Percentiles rank a stretch among this genome's conserved stretches.
Conservation (phyloP, 257 asterid genomes). For the Ligustrum vulgare region DNA sequence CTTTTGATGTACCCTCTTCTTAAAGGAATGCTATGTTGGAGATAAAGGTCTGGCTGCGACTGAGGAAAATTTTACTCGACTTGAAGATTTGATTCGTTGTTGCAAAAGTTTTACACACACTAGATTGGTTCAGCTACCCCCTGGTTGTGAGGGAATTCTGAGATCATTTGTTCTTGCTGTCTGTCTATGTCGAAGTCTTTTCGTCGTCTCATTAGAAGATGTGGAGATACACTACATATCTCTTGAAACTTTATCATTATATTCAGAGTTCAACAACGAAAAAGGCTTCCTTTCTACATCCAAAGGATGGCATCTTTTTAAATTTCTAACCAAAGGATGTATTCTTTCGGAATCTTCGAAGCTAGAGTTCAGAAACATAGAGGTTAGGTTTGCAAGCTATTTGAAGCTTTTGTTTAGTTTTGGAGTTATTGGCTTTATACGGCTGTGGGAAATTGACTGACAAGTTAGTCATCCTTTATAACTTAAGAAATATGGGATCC, state of each 20-base stretch:
- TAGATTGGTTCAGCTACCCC: slow-evolving; percentile 59
- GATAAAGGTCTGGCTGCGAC: slow-evolving; percentile 80
- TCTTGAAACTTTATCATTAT: slow-evolving; percentile 68
- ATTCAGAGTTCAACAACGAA: slow-evolving; percentile 48
- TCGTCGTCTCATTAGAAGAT: slow-evolving; percentile 69
- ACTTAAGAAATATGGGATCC: background rate
- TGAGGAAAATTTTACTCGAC: slow-evolving; percentile 60
- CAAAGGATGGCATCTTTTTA: slow-evolving; percentile 60
- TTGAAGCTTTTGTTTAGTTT: slow-evolving; percentile 52
- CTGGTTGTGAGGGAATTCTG: slow-evolving; percentile 63
- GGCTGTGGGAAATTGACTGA: slow-evolving; percentile 80
- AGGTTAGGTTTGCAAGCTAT: slow-evolving; percentile 30
- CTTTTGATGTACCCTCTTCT: slow-evolving; percentile 20
- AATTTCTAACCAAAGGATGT: slow-evolving; percentile 27
- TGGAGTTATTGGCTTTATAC: slow-evolving; percentile 74
- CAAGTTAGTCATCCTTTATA: slow-evolving; percentile 40
- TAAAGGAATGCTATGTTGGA: slow-evolving; percentile 75
- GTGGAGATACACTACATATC: slow-evolving; percentile 71
- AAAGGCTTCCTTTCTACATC: slow-evolving; percentile 62
- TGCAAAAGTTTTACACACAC: slow-evolving; percentile 72
- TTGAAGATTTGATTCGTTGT: slow-evolving; percentile 75
- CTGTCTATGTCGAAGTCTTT: slow-evolving; percentile 52
- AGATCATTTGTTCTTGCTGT: slow-evolving; percentile 74
- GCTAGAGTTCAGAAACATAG: no score
- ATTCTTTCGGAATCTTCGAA: no score